Conservation (phyloP, 495 filamentous ascomycete species). For the Penicillium maclennaniae region DNA sequence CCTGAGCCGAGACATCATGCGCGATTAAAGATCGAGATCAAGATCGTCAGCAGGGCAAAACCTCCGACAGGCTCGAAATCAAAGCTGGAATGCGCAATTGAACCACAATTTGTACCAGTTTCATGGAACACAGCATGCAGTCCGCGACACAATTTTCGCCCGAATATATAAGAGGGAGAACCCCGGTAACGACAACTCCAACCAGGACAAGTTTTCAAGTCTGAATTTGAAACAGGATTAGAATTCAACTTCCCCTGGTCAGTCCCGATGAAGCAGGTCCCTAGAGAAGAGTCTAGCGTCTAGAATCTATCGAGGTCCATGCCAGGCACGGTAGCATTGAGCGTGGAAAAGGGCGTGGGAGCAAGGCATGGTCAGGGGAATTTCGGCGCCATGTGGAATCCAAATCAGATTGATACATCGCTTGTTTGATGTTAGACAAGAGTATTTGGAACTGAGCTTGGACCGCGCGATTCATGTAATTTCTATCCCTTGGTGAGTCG, state of each 20-base stretch:
- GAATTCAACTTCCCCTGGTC: too few relatives aligned
- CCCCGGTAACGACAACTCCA: too few relatives aligned
- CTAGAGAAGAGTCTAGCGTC: constrained; percentile 9
- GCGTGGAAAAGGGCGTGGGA: constrained; percentile 22
- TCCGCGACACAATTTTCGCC: not conserved
- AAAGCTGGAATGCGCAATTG: not conserved
- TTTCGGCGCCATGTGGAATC: constrained; percentile 19
- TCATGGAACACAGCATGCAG: not conserved
- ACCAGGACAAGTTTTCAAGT: not conserved
- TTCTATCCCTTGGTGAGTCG: constrained; percentile 18
- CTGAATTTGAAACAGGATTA: not conserved
- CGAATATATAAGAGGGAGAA: not conserved
- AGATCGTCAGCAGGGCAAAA: too few relatives aligned
- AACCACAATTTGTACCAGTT: not conserved
- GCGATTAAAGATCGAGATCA: not conserved
- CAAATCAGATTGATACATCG: constrained; percentile 17
- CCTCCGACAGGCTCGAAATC: not conserved
- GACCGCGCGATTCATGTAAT: constrained; percentile 1
- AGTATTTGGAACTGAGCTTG: constrained; percentile 6
- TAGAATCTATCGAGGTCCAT: not conserved
- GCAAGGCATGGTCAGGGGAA: constrained; percentile 21
- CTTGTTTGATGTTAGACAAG: constrained; percentile 7
- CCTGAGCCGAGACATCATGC: not conserved
- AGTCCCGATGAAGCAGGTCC: constrained; percentile 19
- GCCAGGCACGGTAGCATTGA: not conserved